Evolutionary conservation across 1,284 basidiomycete genomes (phyloP).

Genomic region (Leccinum angustisporum): DNA sequence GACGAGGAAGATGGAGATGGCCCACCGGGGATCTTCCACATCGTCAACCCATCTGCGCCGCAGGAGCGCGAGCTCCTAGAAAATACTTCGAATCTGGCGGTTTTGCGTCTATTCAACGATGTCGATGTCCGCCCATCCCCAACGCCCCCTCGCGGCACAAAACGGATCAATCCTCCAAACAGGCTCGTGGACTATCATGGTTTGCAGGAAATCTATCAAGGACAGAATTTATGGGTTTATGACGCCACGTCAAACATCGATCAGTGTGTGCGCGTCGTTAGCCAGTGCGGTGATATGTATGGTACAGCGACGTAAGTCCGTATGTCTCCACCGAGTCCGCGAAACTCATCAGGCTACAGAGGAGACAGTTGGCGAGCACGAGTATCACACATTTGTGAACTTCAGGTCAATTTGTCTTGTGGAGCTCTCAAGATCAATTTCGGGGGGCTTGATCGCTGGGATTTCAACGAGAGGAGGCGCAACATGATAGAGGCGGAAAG

Average conservation of each 20-base stretch:
- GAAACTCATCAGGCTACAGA: constrained; percentile 38
- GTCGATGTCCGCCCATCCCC: constrained; percentile 59
- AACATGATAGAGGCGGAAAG: constrained; percentile 54
- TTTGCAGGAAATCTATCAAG: constrained; percentile 72
- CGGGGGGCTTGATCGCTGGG: constrained; percentile 72
- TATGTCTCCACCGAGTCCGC: neutral
- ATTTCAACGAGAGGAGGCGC: constrained; percentile 56
- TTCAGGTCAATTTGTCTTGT: constrained; percentile 64
- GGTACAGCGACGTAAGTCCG: constrained; percentile 70
- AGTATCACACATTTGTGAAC: constrained; percentile 65
- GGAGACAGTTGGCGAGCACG: constrained; percentile 78
- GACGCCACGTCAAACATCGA: constrained; percentile 65
- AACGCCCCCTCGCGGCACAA: constrained; percentile 41
- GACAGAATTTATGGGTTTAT: constrained; percentile 73
- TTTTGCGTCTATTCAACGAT: constrained; percentile 70
- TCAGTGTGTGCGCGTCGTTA: constrained; percentile 61
- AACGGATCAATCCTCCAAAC: constrained; percentile 48
- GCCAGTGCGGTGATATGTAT: constrained; percentile 59
- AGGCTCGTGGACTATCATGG: constrained; percentile 61
- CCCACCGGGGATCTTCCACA: constrained; percentile 46
- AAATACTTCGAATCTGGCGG: constrained; percentile 59
- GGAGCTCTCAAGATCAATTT: constrained; percentile 72
- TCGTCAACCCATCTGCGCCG: constrained; percentile 47
- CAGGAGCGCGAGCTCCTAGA: constrained; percentile 43
- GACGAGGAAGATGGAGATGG: constrained; percentile 40